A percentile compares a stretch with the other conserved stretches of the same genome.
These are phyloP conservation scores for Luvunga scandens DNA, from an alignment of 345 rosid genomes.

Conservation along the genomic window DNA sequence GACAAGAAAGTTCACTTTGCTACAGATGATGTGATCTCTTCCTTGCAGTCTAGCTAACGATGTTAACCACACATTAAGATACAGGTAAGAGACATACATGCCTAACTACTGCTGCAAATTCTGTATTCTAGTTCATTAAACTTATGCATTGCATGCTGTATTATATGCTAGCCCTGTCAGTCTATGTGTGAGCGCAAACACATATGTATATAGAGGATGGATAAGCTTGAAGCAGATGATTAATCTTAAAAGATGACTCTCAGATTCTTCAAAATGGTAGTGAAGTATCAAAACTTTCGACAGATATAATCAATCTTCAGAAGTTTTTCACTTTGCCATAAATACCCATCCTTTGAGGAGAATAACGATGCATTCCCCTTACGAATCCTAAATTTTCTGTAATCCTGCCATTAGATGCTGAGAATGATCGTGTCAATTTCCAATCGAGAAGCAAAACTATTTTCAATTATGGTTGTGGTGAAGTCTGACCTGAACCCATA, in stretches of 20 bases:
- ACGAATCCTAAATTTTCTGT: too few species aligned
- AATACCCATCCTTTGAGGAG: neutral
- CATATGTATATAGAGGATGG: slow-evolving; percentile 18
- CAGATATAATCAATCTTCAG: slow-evolving; percentile 31
- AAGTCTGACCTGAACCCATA: neutral
- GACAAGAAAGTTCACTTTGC: slow-evolving; percentile 26
- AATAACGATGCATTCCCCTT: neutral
- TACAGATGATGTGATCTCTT: slow-evolving; percentile 16
- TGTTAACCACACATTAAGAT: slow-evolving; percentile 19
- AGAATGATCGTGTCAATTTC: neutral
- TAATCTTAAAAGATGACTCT: slow-evolving; percentile 27
- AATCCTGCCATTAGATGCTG: neutral
- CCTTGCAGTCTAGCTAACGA: slow-evolving; percentile 23
- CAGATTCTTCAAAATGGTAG: slow-evolving; percentile 24
- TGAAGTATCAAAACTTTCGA: slow-evolving; percentile 34
- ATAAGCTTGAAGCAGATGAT: slow-evolving; percentile 41
- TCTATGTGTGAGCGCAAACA: neutral
- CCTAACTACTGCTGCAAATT: neutral
- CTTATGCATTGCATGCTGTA: neutral
- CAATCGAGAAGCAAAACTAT: neutral
- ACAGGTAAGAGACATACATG: slow-evolving; percentile 28
- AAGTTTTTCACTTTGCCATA: slow-evolving; percentile 33
- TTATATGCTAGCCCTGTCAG: neutral
- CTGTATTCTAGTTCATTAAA: neutral
- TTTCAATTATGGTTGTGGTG: neutral